Evolutionary conservation across 2,329 filamentous ascomycete genomes (phyloP).

Genomic region (Pyricularia grisea): DNA sequence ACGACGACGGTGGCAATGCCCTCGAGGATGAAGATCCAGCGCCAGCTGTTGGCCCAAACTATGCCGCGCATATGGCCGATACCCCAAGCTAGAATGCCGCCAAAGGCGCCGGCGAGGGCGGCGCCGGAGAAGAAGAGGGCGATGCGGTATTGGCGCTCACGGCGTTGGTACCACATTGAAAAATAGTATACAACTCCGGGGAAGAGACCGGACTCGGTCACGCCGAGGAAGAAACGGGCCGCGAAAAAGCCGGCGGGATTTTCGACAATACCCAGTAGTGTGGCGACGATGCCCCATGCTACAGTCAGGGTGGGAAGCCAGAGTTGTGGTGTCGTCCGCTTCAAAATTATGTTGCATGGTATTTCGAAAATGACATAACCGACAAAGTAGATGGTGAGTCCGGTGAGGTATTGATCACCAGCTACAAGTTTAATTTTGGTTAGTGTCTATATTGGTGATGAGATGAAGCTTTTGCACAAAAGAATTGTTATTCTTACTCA

Average conservation of each 20-base stretch:
- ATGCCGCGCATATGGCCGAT: slow-evolving; percentile 44
- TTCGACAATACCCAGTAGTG: slow-evolving; percentile 37
- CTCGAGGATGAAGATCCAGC: slow-evolving; percentile 53
- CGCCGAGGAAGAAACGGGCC: slow-evolving; percentile 37
- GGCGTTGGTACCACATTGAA: slow-evolving; percentile 46
- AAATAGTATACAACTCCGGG: slow-evolving; percentile 41
- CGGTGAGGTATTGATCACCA: slow-evolving; percentile 55
- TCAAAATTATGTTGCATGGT: slow-evolving; percentile 53
- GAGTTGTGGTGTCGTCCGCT: slow-evolving; percentile 45
- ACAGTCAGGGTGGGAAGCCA: slow-evolving; percentile 51
- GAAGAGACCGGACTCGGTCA: slow-evolving; percentile 42
- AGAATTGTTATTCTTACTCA: slow-evolving; percentile 30
- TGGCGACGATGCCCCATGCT: slow-evolving; percentile 45
- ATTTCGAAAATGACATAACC: slow-evolving; percentile 52
- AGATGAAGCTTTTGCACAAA: not conserved
- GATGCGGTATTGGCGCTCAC: slow-evolving; percentile 43
- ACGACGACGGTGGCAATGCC: slow-evolving; percentile 46
- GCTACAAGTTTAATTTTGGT: slow-evolving; percentile 22
- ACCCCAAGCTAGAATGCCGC: slow-evolving; percentile 45
- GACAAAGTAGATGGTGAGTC: slow-evolving; percentile 57
- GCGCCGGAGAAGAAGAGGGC: slow-evolving; percentile 48
- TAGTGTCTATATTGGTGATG: slow-evolving; percentile 13
- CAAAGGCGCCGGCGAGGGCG: slow-evolving; percentile 45
- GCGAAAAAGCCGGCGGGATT: slow-evolving; percentile 41
- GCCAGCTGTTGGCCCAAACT: slow-evolving; percentile 43